Evolutionary conservation across 2,329 filamentous ascomycete genomes (phyloP).

Genomic region (Pezicula carpinea): DNA sequence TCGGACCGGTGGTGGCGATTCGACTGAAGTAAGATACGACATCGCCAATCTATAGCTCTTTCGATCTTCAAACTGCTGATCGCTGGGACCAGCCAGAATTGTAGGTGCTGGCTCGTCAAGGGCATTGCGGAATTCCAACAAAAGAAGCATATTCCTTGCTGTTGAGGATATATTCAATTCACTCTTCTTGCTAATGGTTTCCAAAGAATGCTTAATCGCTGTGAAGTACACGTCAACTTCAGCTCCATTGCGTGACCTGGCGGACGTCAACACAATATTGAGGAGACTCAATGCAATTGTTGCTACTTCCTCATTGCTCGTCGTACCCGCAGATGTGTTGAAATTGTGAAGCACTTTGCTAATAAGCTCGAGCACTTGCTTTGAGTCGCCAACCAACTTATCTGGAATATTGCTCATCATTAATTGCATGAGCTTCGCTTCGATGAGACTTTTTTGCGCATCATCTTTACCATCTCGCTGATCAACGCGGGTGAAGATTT

Average conservation of each 20-base stretch:
- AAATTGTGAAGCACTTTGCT: slow-evolving; percentile 48
- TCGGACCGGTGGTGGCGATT: slow-evolving; percentile 62
- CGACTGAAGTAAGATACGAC: slow-evolving; percentile 56
- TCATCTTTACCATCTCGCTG: slow-evolving; percentile 32
- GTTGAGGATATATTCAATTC: slow-evolving; percentile 44
- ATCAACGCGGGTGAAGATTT: slow-evolving; percentile 26
- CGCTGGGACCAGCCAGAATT: slow-evolving; percentile 30
- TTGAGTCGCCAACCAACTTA: slow-evolving; percentile 58
- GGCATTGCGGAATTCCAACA: slow-evolving; percentile 52
- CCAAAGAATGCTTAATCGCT: slow-evolving; percentile 45
- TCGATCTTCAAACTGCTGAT: slow-evolving; percentile 50
- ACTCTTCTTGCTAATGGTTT: slow-evolving; percentile 34
- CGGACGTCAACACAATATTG: slow-evolving; percentile 54
- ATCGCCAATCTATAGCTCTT: slow-evolving; percentile 59
- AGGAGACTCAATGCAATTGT: slow-evolving; percentile 55
- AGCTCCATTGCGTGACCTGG: slow-evolving; percentile 47
- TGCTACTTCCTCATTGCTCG: slow-evolving; percentile 41
- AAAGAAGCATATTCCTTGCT: slow-evolving; percentile 49
- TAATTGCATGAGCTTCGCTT: slow-evolving; percentile 59
- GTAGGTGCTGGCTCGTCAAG: slow-evolving; percentile 35
- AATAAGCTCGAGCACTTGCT: slow-evolving; percentile 60
- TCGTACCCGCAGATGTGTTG: slow-evolving; percentile 31
- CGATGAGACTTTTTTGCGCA: slow-evolving; percentile 44
- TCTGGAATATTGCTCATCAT: slow-evolving; percentile 61
- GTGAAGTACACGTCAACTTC: slow-evolving; percentile 34